Evolutionary conservation across 2,329 filamentous ascomycete species (phyloP), one percentile per base, ranked within the genome.

Genomic region (Aulographum hederae): DNA sequence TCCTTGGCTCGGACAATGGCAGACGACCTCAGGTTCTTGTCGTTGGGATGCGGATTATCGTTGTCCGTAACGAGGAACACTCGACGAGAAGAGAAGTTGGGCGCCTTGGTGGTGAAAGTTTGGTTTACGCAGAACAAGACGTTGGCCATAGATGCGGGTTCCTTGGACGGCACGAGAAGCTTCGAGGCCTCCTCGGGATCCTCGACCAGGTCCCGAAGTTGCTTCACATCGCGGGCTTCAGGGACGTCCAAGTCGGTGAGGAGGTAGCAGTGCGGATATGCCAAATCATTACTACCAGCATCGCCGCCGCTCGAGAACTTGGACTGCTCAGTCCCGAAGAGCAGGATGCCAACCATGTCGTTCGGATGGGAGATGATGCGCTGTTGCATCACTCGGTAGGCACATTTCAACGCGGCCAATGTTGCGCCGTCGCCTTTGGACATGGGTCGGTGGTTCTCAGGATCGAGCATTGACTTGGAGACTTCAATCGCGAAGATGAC

Each of bases 61-160:
- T 92, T 81, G 51, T 95, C 84, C 0, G 89, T 95, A 34, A 98
- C 81, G 39, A 98, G 72, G 54, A 98, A 98, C n/a, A 98, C 58
- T 20, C 89, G 71, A 37, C 86, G 67, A 4, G 86, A 95, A 3
- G 81, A 77, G 51, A 95, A 95, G 46, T 94, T 95, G 13, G 89
- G 74, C 0, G 89, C 85, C 50, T 79, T 92, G 3, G 81, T 93
- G 1, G 85, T 93, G 49, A 98, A 94, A 32, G 95, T 79, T 47
- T 94, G 84, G 41, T 95, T 95, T 23, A 84, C 86, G 43, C 85
- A 92, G 48, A 94, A 94, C 2, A 98, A 63, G 2, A 98, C 67
- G 44, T 85, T 92, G 6, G 80, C 72, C 75, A 98, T 92, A 20
- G 74, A 73, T 1, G 78, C 73, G 1, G 65, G 59, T 34, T 85